Evolutionary conservation across 164 flowering plant genomes (phyloP).

Genomic region (Cinnamomum micranthum): DNA sequence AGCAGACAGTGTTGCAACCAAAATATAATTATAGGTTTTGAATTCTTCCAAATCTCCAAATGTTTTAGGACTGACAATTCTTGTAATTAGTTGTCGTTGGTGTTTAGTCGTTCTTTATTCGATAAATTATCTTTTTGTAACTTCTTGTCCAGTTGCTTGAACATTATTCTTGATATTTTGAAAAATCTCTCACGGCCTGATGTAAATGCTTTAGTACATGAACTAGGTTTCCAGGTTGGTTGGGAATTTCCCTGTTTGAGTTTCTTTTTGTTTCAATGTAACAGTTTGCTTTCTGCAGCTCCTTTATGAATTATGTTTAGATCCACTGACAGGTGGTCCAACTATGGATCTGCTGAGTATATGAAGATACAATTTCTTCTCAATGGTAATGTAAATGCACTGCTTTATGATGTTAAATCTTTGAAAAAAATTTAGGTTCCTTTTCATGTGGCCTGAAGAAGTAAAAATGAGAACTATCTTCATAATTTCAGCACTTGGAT

Average conservation of each 20-base stretch:
- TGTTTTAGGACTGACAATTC: constrained; percentile 1
- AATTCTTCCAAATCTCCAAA: neutral
- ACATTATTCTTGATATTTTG: constrained; percentile 88
- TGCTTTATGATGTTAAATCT: neutral
- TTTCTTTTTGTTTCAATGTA: neutral
- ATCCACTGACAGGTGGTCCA: constrained; percentile 84
- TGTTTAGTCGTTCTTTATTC: neutral
- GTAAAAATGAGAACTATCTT: neutral
- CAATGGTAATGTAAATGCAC: constrained; percentile 47
- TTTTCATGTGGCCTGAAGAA: neutral
- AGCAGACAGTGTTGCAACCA: constrained; percentile 81
- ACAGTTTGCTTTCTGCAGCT: constrained; percentile 52
- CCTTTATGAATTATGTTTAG: constrained; percentile 77
- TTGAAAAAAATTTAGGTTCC: neutral
- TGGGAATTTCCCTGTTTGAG: neutral
- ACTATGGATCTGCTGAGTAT: constrained; percentile 68
- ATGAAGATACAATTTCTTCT: constrained; percentile 78
- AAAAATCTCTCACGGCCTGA: constrained; percentile 79
- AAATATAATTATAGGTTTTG: constrained; percentile 92
- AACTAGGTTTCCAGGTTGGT: constrained; percentile 88
- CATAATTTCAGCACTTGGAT: constrained; percentile 64
- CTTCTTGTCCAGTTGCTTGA: constrained; percentile 69
- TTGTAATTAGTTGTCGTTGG: neutral
- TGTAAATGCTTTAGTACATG: constrained; percentile 79
- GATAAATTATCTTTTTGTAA: neutral